phyloP scores from a whole-genome alignment of 805 yeast species.

The Candida hungchunana region DNA sequence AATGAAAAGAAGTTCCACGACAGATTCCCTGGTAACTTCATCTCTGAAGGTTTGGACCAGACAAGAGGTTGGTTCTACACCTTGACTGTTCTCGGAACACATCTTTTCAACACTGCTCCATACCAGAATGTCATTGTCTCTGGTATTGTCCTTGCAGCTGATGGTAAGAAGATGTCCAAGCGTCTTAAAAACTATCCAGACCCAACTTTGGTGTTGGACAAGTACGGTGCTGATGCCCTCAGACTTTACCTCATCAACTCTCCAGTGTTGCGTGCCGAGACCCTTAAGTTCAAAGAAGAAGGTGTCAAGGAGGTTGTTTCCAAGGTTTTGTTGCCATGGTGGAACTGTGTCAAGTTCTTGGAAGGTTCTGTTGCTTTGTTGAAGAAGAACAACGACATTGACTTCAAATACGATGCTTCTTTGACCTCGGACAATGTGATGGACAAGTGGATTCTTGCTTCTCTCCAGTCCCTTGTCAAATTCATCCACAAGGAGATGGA shows the following conservation, averaged over 20 bases:
- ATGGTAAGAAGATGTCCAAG: constrained; percentile 99
- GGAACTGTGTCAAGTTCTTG: constrained; percentile 94
- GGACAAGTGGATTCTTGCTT: constrained; percentile 97
- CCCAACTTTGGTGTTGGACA: constrained; percentile 74
- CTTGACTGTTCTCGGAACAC: constrained; percentile 91
- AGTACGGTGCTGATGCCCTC: constrained; percentile 97
- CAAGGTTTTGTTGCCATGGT: constrained; percentile 96
- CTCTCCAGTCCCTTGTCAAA: constrained; percentile 86
- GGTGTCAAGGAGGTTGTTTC: constrained; percentile 98
- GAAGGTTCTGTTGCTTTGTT: constrained; percentile 88
- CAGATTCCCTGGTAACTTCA: constrained; percentile 95
- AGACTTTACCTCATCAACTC: constrained; percentile 95
- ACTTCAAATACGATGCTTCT: constrained; percentile 66
- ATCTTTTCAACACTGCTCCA: constrained; percentile 87
- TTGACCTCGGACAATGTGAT: constrained; percentile 77
- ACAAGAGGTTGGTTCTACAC: constrained; percentile 99
- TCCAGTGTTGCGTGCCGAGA: constrained; percentile 95
- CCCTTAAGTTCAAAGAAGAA: constrained; percentile 95
- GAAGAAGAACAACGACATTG: constrained; percentile 67
- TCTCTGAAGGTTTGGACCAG: constrained; percentile 98
- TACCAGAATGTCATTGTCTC: constrained; percentile 92
- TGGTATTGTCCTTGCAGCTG: constrained; percentile 95
- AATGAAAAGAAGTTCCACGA: constrained; percentile 61
- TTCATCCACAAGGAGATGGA: constrained; percentile 88
- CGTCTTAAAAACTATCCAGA: constrained; percentile 97